These are phyloP conservation scores for Glonium stellatum DNA, from an alignment of 495 filamentous ascomycete genomes.

Conservation along the genomic window DNA sequence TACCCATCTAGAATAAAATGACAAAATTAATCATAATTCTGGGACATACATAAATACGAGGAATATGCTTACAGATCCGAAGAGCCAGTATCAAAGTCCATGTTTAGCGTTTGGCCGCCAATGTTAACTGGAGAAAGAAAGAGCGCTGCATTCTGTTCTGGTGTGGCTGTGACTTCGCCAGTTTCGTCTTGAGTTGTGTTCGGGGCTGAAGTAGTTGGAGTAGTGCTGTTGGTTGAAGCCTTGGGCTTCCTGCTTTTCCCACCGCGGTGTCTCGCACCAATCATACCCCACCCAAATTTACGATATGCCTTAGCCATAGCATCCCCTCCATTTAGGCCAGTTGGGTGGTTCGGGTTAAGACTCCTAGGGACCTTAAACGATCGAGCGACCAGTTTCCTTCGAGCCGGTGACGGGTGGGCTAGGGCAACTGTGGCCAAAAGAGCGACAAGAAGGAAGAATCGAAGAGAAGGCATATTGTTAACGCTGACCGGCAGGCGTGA, in stretches of 20 bases:
- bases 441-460: conserved; percentile 23
- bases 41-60: background rate
- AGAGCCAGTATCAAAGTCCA: conserved; percentile 81
- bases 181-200: conserved; percentile 32
- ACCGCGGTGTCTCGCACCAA: conserved; percentile 11
- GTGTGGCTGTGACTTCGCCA: conserved; percentile 55
- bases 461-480: conserved; percentile 22
- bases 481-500: conserved; percentile 29
- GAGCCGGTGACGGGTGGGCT: conserved; percentile 14
- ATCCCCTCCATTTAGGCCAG: conserved; percentile 22
- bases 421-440: conserved; percentile 20
- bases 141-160: conserved; percentile 55
- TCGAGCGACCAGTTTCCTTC: conserved; percentile 13
- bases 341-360: conserved; percentile 11
- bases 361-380: conserved; percentile 26
- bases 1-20: conserved; percentile 54
- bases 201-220: background rate
- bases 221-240: background rate
- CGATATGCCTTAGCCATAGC: conserved; percentile 25
- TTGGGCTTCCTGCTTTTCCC: background rate
- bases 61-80: conserved; percentile 62
- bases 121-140: conserved; percentile 67
- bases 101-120: conserved; percentile 63
- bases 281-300: conserved; percentile 14
- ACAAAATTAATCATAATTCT: background rate